Base-by-base conservation (phyloP, 2,329 filamentous ascomycete genomes). In the Exserohilum turcica region DNA sequence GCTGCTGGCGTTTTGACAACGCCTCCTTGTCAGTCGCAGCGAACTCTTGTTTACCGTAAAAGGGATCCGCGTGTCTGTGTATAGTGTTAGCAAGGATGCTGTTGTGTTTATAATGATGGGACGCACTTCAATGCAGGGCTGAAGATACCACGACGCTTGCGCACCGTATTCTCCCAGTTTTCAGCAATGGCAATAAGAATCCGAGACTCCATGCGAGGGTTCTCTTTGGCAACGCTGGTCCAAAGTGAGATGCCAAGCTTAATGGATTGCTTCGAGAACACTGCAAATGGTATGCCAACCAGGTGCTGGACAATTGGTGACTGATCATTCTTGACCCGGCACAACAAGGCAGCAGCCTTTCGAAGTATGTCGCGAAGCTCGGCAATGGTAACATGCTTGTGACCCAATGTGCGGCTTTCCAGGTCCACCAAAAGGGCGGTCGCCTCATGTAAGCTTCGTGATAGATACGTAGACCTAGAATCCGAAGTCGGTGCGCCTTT, bases 171-270 rank as follows among this genome's bases (percentile, higher is more conserved):
- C 74, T 97, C 93, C 91, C 93, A 99, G 59, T 93, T 90, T 68
- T 94, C 89, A 8, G 89, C 88, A 64, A 97, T 90, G 71, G 96
- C 91, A 46, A 86, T 87, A 28, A 99, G 77, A 50, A 99, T 86
- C 56, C 92, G 87, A 7, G 93, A 84, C 73, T 96, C 92, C 75
- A 97, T 87, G 50, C 85, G 84, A 2, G 92, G 90, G 67, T 96
- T 97, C 73, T 99, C 94, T 66, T 97, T 94, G 67, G 97, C 95
- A 12, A 97, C 90, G 21, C 94, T 94, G 56, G 97, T 86, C 94
- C 94, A 99, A 6, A 99, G 79, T 3, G 94, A 97, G 31, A 97
- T 89, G 5, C 94, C 95, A 44, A 97, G 85, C 71, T 96, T 96
- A 72, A 99, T 94, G 2, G 92, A 94, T 67, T 96, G 90, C 72